A percentile compares a stretch with the other conserved stretches of the same genome.
phyloP scores from a whole-genome alignment of 2,329 filamentous ascomycete genomes.

The Exophiala viscosa region DNA sequence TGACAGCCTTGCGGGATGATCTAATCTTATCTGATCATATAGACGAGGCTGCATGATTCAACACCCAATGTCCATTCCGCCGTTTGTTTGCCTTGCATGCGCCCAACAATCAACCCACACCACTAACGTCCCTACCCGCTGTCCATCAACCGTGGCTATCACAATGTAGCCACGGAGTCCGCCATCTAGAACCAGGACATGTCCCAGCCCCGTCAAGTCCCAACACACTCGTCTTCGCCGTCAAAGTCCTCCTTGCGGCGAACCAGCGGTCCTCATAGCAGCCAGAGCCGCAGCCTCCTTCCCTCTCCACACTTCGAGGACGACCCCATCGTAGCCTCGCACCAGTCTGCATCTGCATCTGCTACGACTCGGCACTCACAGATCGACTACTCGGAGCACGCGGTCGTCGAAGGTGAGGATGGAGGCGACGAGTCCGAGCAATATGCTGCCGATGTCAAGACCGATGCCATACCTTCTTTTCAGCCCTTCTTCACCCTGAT shows the following conservation, averaged over 20 bases:
- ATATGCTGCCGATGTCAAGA: not conserved
- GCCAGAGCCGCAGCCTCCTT: slow-evolving; percentile 18
- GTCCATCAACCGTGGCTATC: slow-evolving; percentile 4
- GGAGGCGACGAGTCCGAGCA: slow-evolving; percentile 4
- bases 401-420: slow-evolving; percentile 16
- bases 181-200: slow-evolving; percentile 8
- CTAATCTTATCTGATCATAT: not conserved
- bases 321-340: slow-evolving; percentile 17
- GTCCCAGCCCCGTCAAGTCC: slow-evolving; percentile 22
- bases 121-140: not conserved
- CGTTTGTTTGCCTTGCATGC: not conserved
- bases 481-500: slow-evolving; percentile 82
- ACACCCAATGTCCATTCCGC: not conserved
- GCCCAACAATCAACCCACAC: not conserved
- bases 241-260: slow-evolving; percentile 27
- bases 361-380: slow-evolving; percentile 7
- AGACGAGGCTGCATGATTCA: not conserved
- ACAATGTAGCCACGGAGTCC: slow-evolving; percentile 6
- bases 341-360: slow-evolving; percentile 3
- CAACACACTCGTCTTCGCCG: slow-evolving; percentile 25
- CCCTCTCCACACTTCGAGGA: slow-evolving; percentile 27
- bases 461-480: slow-evolving; percentile 47
- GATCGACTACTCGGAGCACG: slow-evolving; percentile 19
- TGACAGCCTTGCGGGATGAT: no score
- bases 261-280: slow-evolving; percentile 11